These are phyloP conservation scores for Solanum gandarillasii DNA, from an alignment of 257 asterid species.

Conservation along the genomic window DNA sequence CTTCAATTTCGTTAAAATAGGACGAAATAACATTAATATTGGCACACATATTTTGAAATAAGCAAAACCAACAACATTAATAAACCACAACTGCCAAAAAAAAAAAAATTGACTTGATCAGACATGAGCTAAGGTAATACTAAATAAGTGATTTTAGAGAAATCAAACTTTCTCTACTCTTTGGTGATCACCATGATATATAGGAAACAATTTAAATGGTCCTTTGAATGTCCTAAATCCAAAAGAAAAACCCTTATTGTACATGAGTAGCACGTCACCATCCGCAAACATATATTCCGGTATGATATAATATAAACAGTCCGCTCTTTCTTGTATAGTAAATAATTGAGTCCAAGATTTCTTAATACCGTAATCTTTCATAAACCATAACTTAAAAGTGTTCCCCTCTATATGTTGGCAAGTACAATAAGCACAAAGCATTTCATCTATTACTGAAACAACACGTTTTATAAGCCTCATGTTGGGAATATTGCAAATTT, in stretches of 20 bases:
- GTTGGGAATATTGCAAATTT: background rate
- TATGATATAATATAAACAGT: accelerated
- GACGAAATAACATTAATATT: background rate
- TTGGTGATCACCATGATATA: background rate
- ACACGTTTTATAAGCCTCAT: accelerated
- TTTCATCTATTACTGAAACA: background rate
- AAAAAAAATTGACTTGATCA: background rate
- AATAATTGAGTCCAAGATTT: background rate
- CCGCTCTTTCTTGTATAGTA: background rate
- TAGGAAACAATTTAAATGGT: background rate
- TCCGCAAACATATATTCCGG: accelerated
- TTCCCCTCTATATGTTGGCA: background rate
- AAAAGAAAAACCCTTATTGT: background rate
- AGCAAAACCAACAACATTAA: background rate
- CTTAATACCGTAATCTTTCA: background rate
- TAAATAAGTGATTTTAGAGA: background rate
- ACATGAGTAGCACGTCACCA: background rate
- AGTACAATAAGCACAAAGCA: background rate
- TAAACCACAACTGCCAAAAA: background rate
- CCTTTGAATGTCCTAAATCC: background rate
- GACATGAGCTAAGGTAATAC: background rate
- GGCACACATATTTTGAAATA: background rate
- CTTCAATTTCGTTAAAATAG: too few relatives aligned
- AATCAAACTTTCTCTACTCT: background rate
- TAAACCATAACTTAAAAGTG: background rate